These are phyloP conservation scores for Helianthus tuberosus DNA, from an alignment of 129 eudicot genomes.

Conservation along the genomic window DNA sequence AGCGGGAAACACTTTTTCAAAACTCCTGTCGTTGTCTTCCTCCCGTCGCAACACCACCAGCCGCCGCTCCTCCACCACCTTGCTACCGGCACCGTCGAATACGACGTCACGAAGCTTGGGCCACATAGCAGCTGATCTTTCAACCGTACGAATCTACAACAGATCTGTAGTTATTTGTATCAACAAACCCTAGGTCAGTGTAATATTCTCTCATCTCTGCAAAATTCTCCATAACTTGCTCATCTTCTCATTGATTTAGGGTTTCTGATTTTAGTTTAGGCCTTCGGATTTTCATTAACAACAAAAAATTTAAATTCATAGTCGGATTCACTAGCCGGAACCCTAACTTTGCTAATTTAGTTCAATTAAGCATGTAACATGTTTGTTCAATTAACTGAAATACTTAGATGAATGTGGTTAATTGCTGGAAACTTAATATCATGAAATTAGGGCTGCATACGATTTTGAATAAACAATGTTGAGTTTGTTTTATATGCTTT, in stretches of 20 bases:
- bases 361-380: neutral
- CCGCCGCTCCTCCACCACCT: neutral
- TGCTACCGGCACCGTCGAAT: conserved; percentile 8
- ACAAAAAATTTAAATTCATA: neutral
- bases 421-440: neutral
- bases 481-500: neutral
- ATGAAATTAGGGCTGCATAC: neutral
- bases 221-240: neutral
- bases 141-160: neutral
- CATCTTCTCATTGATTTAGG: neutral
- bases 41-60: neutral
- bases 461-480: neutral
- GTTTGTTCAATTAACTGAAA: neutral
- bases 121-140: neutral
- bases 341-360: conserved; percentile 2
- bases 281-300: neutral
- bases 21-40: neutral
- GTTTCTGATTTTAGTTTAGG: neutral
- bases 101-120: neutral
- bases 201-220: neutral
- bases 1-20: conserved; percentile 27
- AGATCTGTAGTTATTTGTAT: neutral
- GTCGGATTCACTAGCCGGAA: neutral
- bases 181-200: neutral
- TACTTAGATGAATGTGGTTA: neutral